phyloP scores from a whole-genome alignment of 176 grass and related monocot species.

The bread wheat (Triticum aestivum) region DNA sequence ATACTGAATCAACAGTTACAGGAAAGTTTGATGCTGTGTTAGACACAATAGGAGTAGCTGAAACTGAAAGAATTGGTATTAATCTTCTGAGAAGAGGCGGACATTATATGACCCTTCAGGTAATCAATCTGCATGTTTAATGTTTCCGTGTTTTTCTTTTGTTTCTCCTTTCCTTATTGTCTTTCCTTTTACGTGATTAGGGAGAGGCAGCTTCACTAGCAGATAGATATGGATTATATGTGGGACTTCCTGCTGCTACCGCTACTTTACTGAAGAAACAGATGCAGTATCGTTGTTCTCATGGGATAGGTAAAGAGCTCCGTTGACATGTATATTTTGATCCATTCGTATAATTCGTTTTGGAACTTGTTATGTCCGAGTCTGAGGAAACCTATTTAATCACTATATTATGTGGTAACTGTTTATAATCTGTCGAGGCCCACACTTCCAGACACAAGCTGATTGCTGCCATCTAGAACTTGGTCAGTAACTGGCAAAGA shows the following conservation, averaged over 20 bases:
- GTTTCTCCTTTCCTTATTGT: slow-evolving; percentile 19
- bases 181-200: slow-evolving; percentile 35
- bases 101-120: slow-evolving; percentile 99
- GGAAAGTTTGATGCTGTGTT: slow-evolving; percentile 90
- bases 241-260: slow-evolving; percentile 78
- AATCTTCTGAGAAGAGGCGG: slow-evolving; percentile 91
- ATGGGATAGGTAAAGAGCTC: slow-evolving; percentile 25
- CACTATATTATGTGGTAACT: not conserved
- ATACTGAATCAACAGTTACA: slow-evolving; percentile 67
- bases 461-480: too few relatives aligned
- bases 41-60: slow-evolving; percentile 88
- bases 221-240: slow-evolving; percentile 78
- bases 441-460: not conserved
- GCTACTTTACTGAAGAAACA: slow-evolving; percentile 84
- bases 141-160: not conserved
- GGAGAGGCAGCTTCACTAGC: slow-evolving; percentile 85
- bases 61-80: slow-evolving; percentile 84
- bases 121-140: slow-evolving; percentile 21
- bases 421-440: not conserved
- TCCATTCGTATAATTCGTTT: not conserved
- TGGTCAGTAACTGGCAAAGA: too few relatives aligned
- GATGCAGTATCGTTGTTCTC: slow-evolving; percentile 49
- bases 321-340: not conserved
- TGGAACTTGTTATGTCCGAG: not conserved
- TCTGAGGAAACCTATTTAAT: not conserved